Base-by-base conservation (phyloP, 768 basidiomycete species). In the Pisolithus microcarpus region DNA sequence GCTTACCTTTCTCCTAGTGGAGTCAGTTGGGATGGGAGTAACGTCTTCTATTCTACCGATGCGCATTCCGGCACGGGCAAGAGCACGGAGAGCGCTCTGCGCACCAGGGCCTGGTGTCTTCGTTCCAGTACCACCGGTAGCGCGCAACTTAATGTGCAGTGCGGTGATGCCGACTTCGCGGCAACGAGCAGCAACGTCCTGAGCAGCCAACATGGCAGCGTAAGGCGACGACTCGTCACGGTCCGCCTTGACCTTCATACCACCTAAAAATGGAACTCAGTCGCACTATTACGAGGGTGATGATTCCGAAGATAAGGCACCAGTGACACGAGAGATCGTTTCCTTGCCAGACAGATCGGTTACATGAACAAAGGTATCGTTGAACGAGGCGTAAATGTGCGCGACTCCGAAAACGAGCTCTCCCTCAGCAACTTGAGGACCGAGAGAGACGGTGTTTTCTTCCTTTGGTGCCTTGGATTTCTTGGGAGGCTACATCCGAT, bases 191-290 rank as follows among this genome's bases (percentile, higher is more conserved):
- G 95, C 95, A 59, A 93, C 92, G 62, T 98, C 95, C 76, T 98
- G 95, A 39, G 95, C 93, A 50, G 95, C 95, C 70, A 98, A 78
- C 94, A 96, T 95, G 68, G 94, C 92, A 47, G 93, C 91, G 67
- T 96, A 91, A 16, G 90, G 91, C 21, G 94, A 97, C 38, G 93
- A 97, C 75, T 99, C 96, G 75, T 99, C 96, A 73, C 96, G 88
- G 74, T 99, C 96, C 11, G 95, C 96, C 79, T 98, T 99, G 75
- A 99, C 96, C 78, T 98, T 98, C 96, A 98, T 98, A 54, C 96
- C 96, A 70, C 91, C 91, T 89, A 28, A 18, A 16, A 18, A 16
- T 1, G n/a, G 19, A 31, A 18, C 9, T 55, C 9, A 55, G 46
- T 38, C 6, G 16, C 37, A 2, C 30, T 13, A 23, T 23, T 23